Conservation (phyloP, 768 basidiomycete species). For the Auriscalpium microsporum region DNA sequence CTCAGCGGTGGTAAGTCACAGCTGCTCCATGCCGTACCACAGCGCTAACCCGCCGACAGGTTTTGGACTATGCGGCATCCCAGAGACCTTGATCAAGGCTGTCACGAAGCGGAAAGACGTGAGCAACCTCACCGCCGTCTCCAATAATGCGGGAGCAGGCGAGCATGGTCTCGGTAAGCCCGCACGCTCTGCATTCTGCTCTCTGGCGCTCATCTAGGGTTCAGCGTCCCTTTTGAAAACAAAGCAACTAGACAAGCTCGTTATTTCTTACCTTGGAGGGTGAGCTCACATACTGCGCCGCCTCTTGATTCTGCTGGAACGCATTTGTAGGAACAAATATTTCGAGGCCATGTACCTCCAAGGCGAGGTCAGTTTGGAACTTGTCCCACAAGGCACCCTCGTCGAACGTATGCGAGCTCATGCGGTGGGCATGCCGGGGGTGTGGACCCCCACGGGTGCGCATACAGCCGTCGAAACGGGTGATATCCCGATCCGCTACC, state of each 20-base stretch:
- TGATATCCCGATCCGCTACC: constrained; percentile 68
- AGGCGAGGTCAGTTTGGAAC: constrained; percentile 74
- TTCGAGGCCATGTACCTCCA: constrained; percentile 73
- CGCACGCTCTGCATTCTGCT: not conserved
- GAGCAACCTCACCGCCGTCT: constrained; percentile 64
- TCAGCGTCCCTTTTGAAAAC: constrained; percentile 63
- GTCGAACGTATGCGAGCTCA: constrained; percentile 81
- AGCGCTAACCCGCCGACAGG: constrained; percentile 33
- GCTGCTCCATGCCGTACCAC: too few species aligned
- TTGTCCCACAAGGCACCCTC: constrained; percentile 88
- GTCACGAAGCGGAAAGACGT: constrained; percentile 66
- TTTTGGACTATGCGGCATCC: constrained; percentile 82
- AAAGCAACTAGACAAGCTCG: constrained; percentile 68
- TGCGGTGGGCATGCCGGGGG: constrained; percentile 85
- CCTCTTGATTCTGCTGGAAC: not conserved
- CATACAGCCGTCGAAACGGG: constrained; percentile 74
- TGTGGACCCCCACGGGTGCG: constrained; percentile 90
- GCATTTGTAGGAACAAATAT: constrained; percentile 56
- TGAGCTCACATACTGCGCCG: constrained; percentile 22
- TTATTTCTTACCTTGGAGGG: constrained; percentile 86
- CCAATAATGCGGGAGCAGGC: constrained; percentile 73
- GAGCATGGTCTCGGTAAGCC: constrained; percentile 59
- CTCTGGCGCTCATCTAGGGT: not conserved
- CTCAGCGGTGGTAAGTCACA: constrained; percentile 64
- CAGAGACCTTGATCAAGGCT: constrained; percentile 82